Conservation (phyloP, 345 rosid genomes). For the Sisymbrium altissimum region DNA sequence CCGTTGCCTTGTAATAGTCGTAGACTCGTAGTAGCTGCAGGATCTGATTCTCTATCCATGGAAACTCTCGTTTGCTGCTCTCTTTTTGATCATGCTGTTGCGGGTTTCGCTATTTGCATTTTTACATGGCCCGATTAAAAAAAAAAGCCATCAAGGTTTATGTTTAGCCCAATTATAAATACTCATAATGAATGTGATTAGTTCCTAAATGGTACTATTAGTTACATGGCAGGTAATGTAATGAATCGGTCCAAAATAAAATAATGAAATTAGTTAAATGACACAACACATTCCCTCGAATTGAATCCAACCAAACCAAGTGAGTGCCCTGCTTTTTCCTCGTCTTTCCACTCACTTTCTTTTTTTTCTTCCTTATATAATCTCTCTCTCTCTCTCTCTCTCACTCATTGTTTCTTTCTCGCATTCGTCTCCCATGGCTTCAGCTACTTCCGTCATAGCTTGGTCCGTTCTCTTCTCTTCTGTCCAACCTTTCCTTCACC, state of each 20-base stretch:
- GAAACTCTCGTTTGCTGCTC: too few species aligned
- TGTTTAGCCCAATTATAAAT: too few species aligned
- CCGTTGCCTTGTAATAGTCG: too few species aligned
- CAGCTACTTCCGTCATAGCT: slow-evolving; percentile 44
- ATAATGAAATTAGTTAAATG: background rate
- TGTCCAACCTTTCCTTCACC: background rate
- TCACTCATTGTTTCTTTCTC: background rate
- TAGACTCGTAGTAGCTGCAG: too few species aligned
- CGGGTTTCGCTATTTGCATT: too few species aligned
- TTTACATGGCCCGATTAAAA: too few species aligned
- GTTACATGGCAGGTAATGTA: background rate
- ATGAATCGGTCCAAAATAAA: background rate
- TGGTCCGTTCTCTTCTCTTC: slow-evolving; percentile 34
- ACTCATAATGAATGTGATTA: too few species aligned
- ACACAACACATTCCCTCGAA: slow-evolving; percentile 5
- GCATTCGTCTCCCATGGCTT: slow-evolving; percentile 36
- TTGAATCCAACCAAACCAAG: slow-evolving; percentile 11
- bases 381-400: background rate
- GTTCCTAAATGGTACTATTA: too few species aligned
- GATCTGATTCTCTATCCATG: too few species aligned
- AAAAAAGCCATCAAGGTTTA: too few species aligned
- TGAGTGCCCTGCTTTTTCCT: slow-evolving; percentile 22
- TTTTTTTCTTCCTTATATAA: background rate
- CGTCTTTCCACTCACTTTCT: slow-evolving; percentile 24
- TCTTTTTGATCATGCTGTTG: too few species aligned